These are phyloP conservation scores for Ustilago xerochloae DNA, from an alignment of 1,284 basidiomycete species.

Conservation along the genomic window DNA sequence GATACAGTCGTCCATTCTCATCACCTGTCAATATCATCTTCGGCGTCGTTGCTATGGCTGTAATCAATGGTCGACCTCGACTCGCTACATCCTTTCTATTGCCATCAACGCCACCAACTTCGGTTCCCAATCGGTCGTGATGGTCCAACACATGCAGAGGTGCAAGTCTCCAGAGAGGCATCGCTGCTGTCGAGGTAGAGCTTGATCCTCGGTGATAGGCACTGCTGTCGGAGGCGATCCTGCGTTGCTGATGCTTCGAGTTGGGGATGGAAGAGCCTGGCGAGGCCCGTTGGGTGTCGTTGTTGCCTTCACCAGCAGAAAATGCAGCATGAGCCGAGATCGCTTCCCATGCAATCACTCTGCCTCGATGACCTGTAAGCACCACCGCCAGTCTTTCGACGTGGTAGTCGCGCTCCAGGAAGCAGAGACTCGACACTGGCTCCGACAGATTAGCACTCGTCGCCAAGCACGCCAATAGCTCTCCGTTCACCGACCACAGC, in stretches of 20 bases:
- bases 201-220: neutral
- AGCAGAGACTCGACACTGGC: constrained; percentile 77
- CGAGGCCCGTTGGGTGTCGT: neutral
- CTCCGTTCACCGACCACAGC: constrained; percentile 84
- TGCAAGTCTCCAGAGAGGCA: constrained; percentile 38
- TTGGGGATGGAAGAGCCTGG: neutral
- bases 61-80: constrained; percentile 33
- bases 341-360: constrained; percentile 61
- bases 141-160: constrained; percentile 55
- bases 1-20: constrained; percentile 55
- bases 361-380: constrained; percentile 63
- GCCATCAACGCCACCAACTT: neutral
- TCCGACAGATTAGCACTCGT: constrained; percentile 69
- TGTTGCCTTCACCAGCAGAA: neutral
- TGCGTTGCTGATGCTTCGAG: constrained; percentile 12
- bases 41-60: constrained; percentile 24
- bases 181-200: neutral
- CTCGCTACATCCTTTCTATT: neutral
- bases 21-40: constrained; percentile 59
- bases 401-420: constrained; percentile 78
- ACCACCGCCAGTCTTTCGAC: constrained; percentile 55
- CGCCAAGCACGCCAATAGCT: constrained; percentile 77
- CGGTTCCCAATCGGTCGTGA: constrained; percentile 34
- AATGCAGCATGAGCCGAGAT: constrained; percentile 36
- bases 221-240: constrained; percentile 15